Evolutionary conservation across 1,284 basidiomycete species (phyloP).

Genomic region (Cutaneotrichosporon cavernicola): DNA sequence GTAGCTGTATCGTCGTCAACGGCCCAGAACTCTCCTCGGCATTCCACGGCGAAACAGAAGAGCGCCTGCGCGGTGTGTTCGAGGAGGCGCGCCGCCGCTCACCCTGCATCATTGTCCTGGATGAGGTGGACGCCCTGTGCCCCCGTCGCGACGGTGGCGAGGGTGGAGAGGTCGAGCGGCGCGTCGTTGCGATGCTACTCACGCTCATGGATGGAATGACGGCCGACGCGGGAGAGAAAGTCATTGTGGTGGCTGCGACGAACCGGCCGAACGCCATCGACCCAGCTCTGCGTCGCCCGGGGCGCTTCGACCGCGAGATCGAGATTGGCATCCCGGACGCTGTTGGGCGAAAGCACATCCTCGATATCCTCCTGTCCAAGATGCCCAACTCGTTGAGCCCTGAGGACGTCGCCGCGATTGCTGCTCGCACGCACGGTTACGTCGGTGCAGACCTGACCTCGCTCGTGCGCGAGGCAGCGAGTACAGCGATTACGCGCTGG

Average conservation of each 20-base stretch:
- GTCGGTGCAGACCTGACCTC: constrained; percentile 94
- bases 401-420: constrained; percentile 65
- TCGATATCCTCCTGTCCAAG: constrained; percentile 74
- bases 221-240: constrained; percentile 56
- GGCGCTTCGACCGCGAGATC: constrained; percentile 93
- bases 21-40: constrained; percentile 92
- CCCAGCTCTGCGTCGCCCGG: constrained; percentile 88
- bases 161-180: constrained; percentile 89
- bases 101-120: constrained; percentile 90
- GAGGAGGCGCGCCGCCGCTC: constrained; percentile 73
- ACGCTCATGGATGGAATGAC: constrained; percentile 94
- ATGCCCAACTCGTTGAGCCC: constrained; percentile 72
- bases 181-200: constrained; percentile 91
- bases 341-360: constrained; percentile 75
- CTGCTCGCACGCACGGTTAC: constrained; percentile 86
- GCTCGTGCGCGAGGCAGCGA: constrained; percentile 89
- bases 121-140: constrained; percentile 94
- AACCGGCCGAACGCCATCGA: constrained; percentile 97
- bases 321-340: constrained; percentile 94
- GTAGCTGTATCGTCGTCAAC: constrained; percentile 82
- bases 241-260: constrained; percentile 95
- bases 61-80: constrained; percentile 84
- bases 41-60: constrained; percentile 95
- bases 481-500: constrained; percentile 82
- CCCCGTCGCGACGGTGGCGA: constrained; percentile 80